phyloP scores from a whole-genome alignment of 2,329 filamentous ascomycete species.

The Fusarium anguioides region DNA sequence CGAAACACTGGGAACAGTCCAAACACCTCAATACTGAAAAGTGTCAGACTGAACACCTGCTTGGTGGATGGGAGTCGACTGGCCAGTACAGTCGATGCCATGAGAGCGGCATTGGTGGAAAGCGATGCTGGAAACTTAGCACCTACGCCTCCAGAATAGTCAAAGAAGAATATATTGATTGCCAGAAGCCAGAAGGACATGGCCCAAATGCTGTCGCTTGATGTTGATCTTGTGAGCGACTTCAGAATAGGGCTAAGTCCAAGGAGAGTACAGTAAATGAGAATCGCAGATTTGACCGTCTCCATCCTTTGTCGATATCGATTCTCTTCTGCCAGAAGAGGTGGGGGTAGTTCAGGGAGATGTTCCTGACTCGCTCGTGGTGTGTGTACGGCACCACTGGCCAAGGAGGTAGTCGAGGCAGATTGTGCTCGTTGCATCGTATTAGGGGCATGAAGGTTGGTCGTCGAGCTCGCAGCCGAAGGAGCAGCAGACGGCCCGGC shows the following conservation, averaged over 20 bases:
- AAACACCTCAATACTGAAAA: constrained; percentile 98
- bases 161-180: constrained; percentile 98
- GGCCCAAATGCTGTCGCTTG: constrained; percentile 95
- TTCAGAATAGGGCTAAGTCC: constrained; percentile 96
- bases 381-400: constrained; percentile 45
- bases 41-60: constrained; percentile 92
- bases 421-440: constrained; percentile 59
- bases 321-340: constrained; percentile 51
- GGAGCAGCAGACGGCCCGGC: constrained; percentile 41
- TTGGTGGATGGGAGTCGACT: constrained; percentile 89
- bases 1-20: constrained; percentile 97
- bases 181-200: constrained; percentile 92
- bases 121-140: constrained; percentile 77
- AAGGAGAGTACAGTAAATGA: constrained; percentile 93
- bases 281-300: constrained; percentile 89
- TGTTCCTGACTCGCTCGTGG: constrained; percentile 48
- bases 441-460: constrained; percentile 53
- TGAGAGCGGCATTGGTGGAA: constrained; percentile 94
- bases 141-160: constrained; percentile 81
- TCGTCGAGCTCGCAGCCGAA: constrained; percentile 59
- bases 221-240: constrained; percentile 92
- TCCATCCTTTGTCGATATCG: constrained; percentile 69
- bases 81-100: constrained; percentile 94
- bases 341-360: constrained; percentile 45
- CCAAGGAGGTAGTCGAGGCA: constrained; percentile 66